phyloP scores from a whole-genome alignment of 805 yeast genomes.

The Isabelozyma gotoi region DNA sequence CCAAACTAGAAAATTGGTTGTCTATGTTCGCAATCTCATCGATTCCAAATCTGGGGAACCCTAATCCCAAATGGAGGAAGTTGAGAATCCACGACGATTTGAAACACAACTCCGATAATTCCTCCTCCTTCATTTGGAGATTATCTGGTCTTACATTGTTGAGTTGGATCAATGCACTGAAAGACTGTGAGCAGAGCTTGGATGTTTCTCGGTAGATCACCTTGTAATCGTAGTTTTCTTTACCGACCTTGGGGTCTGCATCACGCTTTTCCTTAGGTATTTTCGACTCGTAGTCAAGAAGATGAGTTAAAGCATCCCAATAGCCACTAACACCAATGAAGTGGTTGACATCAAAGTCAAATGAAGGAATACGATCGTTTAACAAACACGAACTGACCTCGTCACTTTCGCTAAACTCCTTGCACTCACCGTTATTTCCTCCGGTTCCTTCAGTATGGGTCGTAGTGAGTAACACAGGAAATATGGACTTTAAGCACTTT shows the following conservation, averaged over 20 bases:
- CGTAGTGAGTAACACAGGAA: slow-evolving; percentile 42
- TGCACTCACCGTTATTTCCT: slow-evolving; percentile 21
- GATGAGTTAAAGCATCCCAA: slow-evolving; percentile 58
- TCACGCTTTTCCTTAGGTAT: not conserved
- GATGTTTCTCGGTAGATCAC: slow-evolving; percentile 44
- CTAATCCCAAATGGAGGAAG: slow-evolving; percentile 59
- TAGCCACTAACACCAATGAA: slow-evolving; percentile 69
- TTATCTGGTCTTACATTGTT: slow-evolving; percentile 24
- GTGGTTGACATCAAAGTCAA: slow-evolving; percentile 55
- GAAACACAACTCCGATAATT: slow-evolving; percentile 56
- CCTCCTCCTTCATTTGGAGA: slow-evolving; percentile 39
- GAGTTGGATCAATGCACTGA: slow-evolving; percentile 33
- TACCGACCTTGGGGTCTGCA: slow-evolving; percentile 7
- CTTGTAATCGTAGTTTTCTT: slow-evolving; percentile 43
- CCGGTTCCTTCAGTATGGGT: slow-evolving; percentile 22
- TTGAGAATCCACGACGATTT: slow-evolving; percentile 59
- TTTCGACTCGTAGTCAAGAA: slow-evolving; percentile 33
- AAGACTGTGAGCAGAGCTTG: slow-evolving; percentile 46
- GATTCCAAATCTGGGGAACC: slow-evolving; percentile 53
- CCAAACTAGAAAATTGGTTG: slow-evolving; percentile 33
- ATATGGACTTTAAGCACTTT: slow-evolving; percentile 47
- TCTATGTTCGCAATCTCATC: slow-evolving; percentile 26
- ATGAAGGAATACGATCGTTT: slow-evolving; percentile 52
- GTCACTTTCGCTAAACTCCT: slow-evolving; percentile 26
- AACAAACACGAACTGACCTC: slow-evolving; percentile 49